Evolutionary conservation across 495 filamentous ascomycete species (phyloP).

Genomic region (Aspergillus avenaceus): DNA sequence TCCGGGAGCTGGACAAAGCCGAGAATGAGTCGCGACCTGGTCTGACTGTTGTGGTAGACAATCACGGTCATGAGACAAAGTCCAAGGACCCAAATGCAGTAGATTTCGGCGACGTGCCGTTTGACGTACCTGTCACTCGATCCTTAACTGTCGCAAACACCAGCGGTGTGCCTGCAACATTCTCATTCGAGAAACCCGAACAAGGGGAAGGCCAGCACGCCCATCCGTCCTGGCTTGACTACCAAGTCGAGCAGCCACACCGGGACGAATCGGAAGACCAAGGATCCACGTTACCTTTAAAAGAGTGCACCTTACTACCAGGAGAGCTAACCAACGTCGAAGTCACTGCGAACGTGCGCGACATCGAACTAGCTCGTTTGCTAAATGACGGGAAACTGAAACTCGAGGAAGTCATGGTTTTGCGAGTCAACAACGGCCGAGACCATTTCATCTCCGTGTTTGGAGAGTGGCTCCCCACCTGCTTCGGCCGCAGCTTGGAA

Average conservation of each 20-base stretch:
- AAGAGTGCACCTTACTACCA: conserved; percentile 64
- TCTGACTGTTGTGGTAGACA: conserved; percentile 80
- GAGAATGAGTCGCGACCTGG: conserved; percentile 89
- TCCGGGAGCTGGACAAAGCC: conserved; percentile 78
- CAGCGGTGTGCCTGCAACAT: conserved; percentile 67
- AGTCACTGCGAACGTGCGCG: conserved; percentile 59
- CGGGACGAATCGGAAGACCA: conserved; percentile 29
- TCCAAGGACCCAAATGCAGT: conserved; percentile 53
- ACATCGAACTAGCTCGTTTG: conserved; percentile 56
- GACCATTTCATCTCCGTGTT: conserved; percentile 87
- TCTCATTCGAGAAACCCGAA: conserved; percentile 69
- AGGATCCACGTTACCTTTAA: conserved; percentile 24
- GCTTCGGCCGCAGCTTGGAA: conserved; percentile 76
- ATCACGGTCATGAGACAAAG: conserved; percentile 28
- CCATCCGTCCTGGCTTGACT: conserved; percentile 59
- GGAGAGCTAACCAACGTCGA: conserved; percentile 74
- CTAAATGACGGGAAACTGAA: conserved; percentile 65
- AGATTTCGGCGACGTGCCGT: conserved; percentile 71
- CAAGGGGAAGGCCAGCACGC: conserved; percentile 24
- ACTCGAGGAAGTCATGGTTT: conserved; percentile 82
- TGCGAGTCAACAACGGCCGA: conserved; percentile 79
- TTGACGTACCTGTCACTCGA: conserved; percentile 58
- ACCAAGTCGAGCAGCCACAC: conserved; percentile 52
- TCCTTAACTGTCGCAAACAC: conserved; percentile 88
- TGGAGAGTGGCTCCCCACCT: conserved; percentile 74